Conservation (phyloP, 768 basidiomycete genomes). For the Lanmaoa rubissima region DNA sequence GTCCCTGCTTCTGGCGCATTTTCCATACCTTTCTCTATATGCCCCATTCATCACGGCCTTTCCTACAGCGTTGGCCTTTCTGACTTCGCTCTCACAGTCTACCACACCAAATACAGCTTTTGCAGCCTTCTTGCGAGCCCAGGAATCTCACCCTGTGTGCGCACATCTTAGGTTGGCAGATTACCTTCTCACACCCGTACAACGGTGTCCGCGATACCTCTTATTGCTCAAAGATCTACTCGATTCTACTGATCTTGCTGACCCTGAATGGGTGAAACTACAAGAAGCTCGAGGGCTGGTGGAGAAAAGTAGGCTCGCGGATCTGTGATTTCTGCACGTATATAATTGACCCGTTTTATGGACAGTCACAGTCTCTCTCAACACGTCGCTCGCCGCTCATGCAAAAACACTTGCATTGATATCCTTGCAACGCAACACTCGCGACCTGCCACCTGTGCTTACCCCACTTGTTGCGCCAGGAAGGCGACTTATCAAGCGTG, state of each 20-base stretch:
- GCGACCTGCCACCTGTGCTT: constrained; percentile 72
- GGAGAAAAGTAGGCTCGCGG: constrained; percentile 60
- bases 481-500: constrained; percentile 72
- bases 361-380: constrained; percentile 72
- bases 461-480: constrained; percentile 80
- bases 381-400: constrained; percentile 77
- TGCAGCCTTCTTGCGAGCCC: constrained; percentile 56
- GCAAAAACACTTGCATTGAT: constrained; percentile 73
- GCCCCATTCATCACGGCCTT: constrained; percentile 83
- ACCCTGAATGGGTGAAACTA: constrained; percentile 65
- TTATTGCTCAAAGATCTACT: constrained; percentile 82
- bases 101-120: constrained; percentile 47
- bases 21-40: constrained; percentile 86
- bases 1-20: constrained; percentile 70
- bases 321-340: background rate
- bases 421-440: constrained; percentile 74
- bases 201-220: constrained; percentile 85
- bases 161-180: constrained; percentile 75
- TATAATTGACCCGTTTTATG: constrained; percentile 10
- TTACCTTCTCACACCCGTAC: constrained; percentile 85
- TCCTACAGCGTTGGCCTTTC: constrained; percentile 57
- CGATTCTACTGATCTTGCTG: constrained; percentile 57
- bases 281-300: constrained; percentile 61
- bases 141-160: constrained; percentile 69
- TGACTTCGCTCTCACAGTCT: constrained; percentile 52